Conservation (phyloP, 2,329 filamentous ascomycete genomes). For the Fonsecaea erecta region DNA sequence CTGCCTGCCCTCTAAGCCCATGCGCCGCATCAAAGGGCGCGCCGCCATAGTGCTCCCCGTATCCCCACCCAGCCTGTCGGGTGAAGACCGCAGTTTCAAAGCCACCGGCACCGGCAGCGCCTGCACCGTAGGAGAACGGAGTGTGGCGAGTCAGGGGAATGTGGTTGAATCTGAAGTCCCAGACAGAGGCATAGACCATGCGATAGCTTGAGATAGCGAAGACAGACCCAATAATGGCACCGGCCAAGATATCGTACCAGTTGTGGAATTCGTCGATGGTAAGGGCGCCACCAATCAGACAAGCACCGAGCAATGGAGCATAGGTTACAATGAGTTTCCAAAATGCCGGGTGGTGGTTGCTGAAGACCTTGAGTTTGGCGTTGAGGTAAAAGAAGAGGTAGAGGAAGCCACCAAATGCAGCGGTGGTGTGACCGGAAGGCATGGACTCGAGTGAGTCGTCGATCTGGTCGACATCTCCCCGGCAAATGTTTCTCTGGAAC, state of each 20-base stretch:
- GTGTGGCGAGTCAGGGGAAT: conserved; percentile 65
- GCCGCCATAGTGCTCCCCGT: conserved; percentile 47
- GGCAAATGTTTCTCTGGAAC: conserved; percentile 73
- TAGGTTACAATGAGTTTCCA: conserved; percentile 73
- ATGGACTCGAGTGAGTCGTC: conserved; percentile 73
- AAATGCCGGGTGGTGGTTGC: conserved; percentile 73
- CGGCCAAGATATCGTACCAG: conserved; percentile 74
- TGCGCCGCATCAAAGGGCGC: conserved; percentile 50
- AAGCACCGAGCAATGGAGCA: conserved; percentile 69
- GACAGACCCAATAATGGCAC: conserved; percentile 66
- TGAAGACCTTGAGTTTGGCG: conserved; percentile 75
- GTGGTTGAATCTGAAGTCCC: conserved; percentile 71
- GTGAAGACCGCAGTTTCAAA: conserved; percentile 64
- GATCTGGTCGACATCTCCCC: conserved; percentile 66
- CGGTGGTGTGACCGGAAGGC: conserved; percentile 74
- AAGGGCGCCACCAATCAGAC: conserved; percentile 69
- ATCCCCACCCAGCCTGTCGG: conserved; percentile 65
- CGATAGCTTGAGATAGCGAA: conserved; percentile 69
- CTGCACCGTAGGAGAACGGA: conserved; percentile 58
- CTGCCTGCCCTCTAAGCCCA: conserved; percentile 30
- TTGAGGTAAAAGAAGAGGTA: conserved; percentile 76
- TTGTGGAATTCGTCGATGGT: conserved; percentile 77
- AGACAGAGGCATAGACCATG: conserved; percentile 70
- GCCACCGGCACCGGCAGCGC: conserved; percentile 45
- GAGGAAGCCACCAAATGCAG: conserved; percentile 56